Conservation (phyloP, 345 rosid genomes). For the Eucalyptus marginata region DNA sequence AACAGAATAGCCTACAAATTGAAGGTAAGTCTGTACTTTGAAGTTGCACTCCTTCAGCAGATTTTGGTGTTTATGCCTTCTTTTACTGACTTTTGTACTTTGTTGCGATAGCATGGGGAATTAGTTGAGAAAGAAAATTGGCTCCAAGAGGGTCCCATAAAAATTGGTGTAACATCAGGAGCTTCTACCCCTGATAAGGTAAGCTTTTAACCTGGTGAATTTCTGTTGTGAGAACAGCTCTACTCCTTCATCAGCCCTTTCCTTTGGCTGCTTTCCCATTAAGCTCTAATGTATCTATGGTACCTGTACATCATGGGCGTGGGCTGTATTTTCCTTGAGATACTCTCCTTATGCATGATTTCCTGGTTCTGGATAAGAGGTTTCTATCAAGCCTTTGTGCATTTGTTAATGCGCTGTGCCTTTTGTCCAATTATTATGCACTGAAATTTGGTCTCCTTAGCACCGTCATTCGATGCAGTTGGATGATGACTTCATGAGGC, state of each 20-base stretch:
- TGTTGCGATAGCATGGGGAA: constrained; percentile 62
- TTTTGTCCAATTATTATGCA: neutral
- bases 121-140: constrained; percentile 79
- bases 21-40: constrained; percentile 25
- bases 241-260: neutral
- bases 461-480: neutral
- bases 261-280: neutral
- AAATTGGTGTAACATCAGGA: constrained; percentile 86
- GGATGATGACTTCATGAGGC: neutral
- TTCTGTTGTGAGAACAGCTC: neutral
- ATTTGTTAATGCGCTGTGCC: neutral
- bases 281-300: neutral
- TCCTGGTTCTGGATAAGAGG: neutral
- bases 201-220: neutral
- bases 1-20: constrained; percentile 78
- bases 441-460: neutral
- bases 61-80: neutral
- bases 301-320: neutral
- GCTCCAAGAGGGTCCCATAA: constrained; percentile 77
- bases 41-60: neutral
- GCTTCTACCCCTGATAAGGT: constrained; percentile 98
- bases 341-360: neutral
- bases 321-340: neutral
- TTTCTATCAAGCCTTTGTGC: neutral
- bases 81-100: neutral